Evolutionary conservation across 2,329 filamentous ascomycete species (phyloP), one percentile per base, ranked within the genome.

Genomic region (Epichloe typhina): DNA sequence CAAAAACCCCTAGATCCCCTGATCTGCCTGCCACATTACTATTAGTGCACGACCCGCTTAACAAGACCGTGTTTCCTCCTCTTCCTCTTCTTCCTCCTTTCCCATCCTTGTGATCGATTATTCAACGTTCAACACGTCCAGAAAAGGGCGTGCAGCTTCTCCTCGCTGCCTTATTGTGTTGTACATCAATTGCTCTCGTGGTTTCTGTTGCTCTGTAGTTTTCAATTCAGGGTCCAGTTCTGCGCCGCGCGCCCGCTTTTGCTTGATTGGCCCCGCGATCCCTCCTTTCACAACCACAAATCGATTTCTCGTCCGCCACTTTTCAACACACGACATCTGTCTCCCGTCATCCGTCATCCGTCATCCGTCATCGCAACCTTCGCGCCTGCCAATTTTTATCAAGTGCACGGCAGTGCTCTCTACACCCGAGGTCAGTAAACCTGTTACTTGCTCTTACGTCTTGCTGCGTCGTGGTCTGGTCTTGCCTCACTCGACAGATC

Each of bases 211-310:
- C 50, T 52, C 43, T 47, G 21, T 17, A 5, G 15, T 33, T 46
- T 8, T 37, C 12, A 12, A 39, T 47, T 36, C 43, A 44, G 47
- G 47, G 47, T 36, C 47, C 38, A 43, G 43, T 23, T 33, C n/a
- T 35, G n/a, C 19, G 38, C 19, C 39, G 9, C 43, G 12, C 38
- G 36, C 43, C 47, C 26, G 47, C 51, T 31, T 31, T 40, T 13
- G 37, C 39, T 37, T 50, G 48, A 50, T 50, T 52, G 51, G 51
- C 47, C 51, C 51, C 43, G 23, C 51, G 43, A 38, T 52, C 35
- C 17, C 47, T 50, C 51, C 51, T 50, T 50, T 52, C 13, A 40
- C 47, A 37, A 50, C 51, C 47, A 52, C 47, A 17, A 47, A 45
- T 47, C 35, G 19, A 44, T 26, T 39, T 47, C 46, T 52, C 31